Evolutionary conservation across 345 rosid genomes (phyloP), one percentile per base, ranked within the genome.

Genomic region (Boechera retrofracta): DNA sequence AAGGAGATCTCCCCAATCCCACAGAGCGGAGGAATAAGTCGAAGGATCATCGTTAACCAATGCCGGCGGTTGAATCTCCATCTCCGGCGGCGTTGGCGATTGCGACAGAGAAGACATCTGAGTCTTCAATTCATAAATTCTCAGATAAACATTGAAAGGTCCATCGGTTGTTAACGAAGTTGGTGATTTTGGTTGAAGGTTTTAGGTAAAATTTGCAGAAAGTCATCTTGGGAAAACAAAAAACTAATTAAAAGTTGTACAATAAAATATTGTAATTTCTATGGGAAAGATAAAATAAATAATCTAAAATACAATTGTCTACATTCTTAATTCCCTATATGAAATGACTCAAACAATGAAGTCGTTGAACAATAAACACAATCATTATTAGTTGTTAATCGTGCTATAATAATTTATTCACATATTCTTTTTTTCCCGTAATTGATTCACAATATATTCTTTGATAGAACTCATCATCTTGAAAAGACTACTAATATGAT

Each of bases 1-100:
- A 11, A 95, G 88, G 69, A 92, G 87, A 79, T 95, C 92, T 58
- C 81, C 86, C 92, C 92, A 91, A 82, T 92, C 97, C 96, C 96
- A 92, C 32, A 83, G 71, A 47, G 91, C 60, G 55, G 92, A 77
- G 16, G 88, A 72, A 49, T 33, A 69, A 8, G 67, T 31, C 6
- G 81, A 49, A 29, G 83, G 87, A 24, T 79, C 91, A 39, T 76
- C 91, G 64, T 48, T 64, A 35, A 65, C n/a, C 64, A 68, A 24
- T 35, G 84, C 73, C 5, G 83, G 72, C 7, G 82, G 76, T 42
- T 87, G 86, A 9, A 59, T 36, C 18, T 87, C 89, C 88, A 82
- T 83, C 64, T 80, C 77, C 62, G 79, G 39, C 6, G 79, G 15
- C 1, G 75, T 3, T 6, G 60, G 78, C 1, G 82, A 38, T 62